Percentiles rank a stretch among this genome's conserved stretches.
These are phyloP conservation scores for Dendryphion nanum DNA, from an alignment of 2,329 filamentous ascomycete species.

Conservation along the genomic window DNA sequence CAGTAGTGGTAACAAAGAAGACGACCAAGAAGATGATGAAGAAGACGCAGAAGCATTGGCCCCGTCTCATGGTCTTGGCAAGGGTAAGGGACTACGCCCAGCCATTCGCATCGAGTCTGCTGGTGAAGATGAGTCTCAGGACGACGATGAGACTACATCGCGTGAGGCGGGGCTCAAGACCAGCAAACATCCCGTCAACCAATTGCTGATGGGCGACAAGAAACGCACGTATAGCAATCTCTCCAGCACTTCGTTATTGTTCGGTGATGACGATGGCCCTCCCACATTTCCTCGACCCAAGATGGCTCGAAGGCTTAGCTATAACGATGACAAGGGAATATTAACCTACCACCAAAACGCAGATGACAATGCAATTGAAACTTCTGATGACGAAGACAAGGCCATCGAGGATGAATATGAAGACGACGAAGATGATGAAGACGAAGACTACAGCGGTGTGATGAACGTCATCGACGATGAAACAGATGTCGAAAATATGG, in stretches of 20 bases:
- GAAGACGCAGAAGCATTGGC: slow-evolving; percentile 31
- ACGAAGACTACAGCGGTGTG: slow-evolving; percentile 65
- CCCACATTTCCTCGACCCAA: slow-evolving; percentile 38
- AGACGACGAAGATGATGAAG: slow-evolving; percentile 20
- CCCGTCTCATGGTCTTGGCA: slow-evolving; percentile 33
- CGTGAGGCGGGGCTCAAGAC: slow-evolving; percentile 28
- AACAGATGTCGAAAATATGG: slow-evolving; percentile 75
- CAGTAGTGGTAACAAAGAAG: slow-evolving; percentile 28
- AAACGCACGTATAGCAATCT: slow-evolving; percentile 42
- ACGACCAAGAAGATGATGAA: slow-evolving; percentile 36
- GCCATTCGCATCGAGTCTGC: slow-evolving; percentile 35
- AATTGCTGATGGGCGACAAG: slow-evolving; percentile 25
- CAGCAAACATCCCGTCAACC: slow-evolving; percentile 28
- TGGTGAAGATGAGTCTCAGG: slow-evolving; percentile 29
- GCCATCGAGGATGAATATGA: slow-evolving; percentile 3
- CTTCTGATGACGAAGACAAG: slow-evolving; percentile 15
- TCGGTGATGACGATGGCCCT: slow-evolving; percentile 30
- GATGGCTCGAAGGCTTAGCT: slow-evolving; percentile 36
- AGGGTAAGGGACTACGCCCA: slow-evolving; percentile 36
- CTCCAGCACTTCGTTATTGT: slow-evolving; percentile 37
- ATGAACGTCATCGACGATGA: slow-evolving; percentile 75
- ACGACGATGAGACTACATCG: slow-evolving; percentile 21
- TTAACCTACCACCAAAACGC: slow-evolving; percentile 34
- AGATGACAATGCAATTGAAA: slow-evolving; percentile 36
- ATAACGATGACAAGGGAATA: slow-evolving; percentile 30